Conservation (phyloP, 257 asterid species). For the Plantago major region DNA sequence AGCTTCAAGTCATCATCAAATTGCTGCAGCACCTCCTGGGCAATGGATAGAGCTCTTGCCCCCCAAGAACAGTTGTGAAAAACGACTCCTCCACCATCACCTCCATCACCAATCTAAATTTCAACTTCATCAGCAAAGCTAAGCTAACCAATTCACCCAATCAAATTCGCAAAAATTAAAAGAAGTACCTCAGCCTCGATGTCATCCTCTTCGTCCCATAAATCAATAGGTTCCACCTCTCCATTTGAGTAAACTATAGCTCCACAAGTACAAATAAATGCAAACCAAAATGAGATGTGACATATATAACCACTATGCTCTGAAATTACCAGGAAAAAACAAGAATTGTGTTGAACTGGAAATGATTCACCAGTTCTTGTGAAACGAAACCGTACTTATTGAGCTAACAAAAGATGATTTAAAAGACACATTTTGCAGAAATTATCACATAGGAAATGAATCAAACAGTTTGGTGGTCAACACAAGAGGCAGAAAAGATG, state of each 20-base stretch:
- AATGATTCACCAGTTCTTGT: too few relatives aligned
- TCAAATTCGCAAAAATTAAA: conserved; percentile 3
- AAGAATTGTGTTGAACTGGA: too few relatives aligned
- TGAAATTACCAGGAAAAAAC: too few relatives aligned
- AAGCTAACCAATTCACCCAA: not conserved
- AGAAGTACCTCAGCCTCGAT: conserved; percentile 62
- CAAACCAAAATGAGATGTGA: not conserved
- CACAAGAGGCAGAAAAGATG: conserved; percentile 2
- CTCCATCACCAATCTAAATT: conserved; percentile 82
- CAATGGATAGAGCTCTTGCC: conserved; percentile 55
- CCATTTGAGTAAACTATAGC: conserved; percentile 38
- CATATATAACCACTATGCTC: not conserved
- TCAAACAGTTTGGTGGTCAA: too few relatives aligned
- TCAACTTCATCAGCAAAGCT: conserved; percentile 6
- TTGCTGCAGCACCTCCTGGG: conserved; percentile 45
- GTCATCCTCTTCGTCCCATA: conserved; percentile 92
- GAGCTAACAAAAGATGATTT: too few relatives aligned
- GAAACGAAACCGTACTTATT: too few relatives aligned
- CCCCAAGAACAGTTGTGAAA: conserved; percentile 79
- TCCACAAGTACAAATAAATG: conserved; percentile 14
- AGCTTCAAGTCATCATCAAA: conserved; percentile 66
- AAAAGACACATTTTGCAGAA: too few relatives aligned
- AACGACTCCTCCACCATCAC: conserved; percentile 90
- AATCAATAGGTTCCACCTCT: conserved; percentile 76
- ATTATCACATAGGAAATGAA: too few relatives aligned